These are phyloP conservation scores for Nepenthes gracilis DNA, from an alignment of 148 eudicot genomes.

Conservation along the genomic window DNA sequence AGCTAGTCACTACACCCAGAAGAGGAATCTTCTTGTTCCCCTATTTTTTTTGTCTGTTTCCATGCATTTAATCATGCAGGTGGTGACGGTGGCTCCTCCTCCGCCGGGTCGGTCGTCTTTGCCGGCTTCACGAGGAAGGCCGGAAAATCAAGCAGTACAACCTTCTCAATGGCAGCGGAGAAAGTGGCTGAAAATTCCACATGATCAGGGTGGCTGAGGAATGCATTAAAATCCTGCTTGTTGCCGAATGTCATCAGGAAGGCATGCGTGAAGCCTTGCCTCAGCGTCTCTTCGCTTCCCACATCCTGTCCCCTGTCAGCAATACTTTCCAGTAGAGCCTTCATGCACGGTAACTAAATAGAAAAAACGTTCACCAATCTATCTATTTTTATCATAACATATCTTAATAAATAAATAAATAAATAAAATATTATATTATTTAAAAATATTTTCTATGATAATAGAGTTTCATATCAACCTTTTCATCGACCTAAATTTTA, in stretches of 20 bases:
- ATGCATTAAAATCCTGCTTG: constrained; percentile 55
- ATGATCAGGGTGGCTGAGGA: constrained; percentile 54
- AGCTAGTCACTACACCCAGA: no score
- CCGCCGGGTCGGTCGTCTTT: no score
- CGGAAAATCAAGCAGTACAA: constrained; percentile 77
- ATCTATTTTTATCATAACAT: neutral
- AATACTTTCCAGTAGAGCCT: neutral
- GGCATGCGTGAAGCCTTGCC: constrained; percentile 89
- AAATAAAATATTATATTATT: no score
- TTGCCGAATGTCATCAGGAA: constrained; percentile 57
- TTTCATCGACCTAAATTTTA: no score
- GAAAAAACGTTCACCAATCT: neutral
- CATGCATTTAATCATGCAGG: no score
- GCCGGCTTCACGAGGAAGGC: constrained; percentile 39
- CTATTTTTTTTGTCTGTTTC: no score
- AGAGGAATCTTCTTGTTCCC: no score
- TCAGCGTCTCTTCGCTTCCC: constrained; percentile 74
- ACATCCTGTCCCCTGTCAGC: constrained; percentile 63
- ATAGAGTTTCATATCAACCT: no score
- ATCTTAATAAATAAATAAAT: no score
- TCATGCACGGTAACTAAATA: neutral
- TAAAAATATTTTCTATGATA: no score
- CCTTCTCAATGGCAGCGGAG: constrained; percentile 50
- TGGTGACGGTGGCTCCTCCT: no score
- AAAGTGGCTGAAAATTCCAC: constrained; percentile 57